A percentile compares a stretch with the other conserved stretches of the same genome.
Conservation (phyloP, 1,284 basidiomycete species). For the Entoloma clypeatum region DNA sequence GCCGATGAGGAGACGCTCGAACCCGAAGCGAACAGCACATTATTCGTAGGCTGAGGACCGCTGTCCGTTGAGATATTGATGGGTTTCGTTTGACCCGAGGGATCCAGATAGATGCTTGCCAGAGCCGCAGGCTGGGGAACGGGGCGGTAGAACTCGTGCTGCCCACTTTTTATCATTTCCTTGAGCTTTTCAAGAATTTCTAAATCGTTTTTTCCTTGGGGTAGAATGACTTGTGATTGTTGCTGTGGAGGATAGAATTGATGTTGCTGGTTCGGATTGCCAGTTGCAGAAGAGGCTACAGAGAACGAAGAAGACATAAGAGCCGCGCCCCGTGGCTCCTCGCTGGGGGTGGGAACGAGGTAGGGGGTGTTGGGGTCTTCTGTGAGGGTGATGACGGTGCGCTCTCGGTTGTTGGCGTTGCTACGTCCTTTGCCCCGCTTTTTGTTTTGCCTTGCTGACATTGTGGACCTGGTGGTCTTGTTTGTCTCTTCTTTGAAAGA, state of each 20-base stretch:
- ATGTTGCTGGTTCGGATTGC: conserved; percentile 22
- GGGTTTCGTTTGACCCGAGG: conserved; percentile 17
- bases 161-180: conserved; percentile 60
- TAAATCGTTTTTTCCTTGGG: conserved; percentile 55
- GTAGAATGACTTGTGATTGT: conserved; percentile 24
- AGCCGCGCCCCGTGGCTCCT: conserved; percentile 36
- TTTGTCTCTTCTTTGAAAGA: conserved; percentile 17
- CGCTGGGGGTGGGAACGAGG: conserved; percentile 42
- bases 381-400: conserved; percentile 61
- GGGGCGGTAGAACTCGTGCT: conserved; percentile 66
- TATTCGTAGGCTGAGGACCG: conserved; percentile 22
- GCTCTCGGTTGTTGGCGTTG: conserved; percentile 51
- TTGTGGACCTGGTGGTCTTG: conserved; percentile 27
- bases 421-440: conserved; percentile 51
- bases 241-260: conserved; percentile 15
- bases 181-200: conserved; percentile 71
- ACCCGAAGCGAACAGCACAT: conserved; percentile 28
- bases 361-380: conserved; percentile 49
- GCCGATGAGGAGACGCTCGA: conserved; percentile 12
- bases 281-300: conserved; percentile 20
- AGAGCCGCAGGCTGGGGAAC: conserved; percentile 61
- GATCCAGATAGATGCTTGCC: conserved; percentile 54
- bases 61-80: conserved; percentile 8
- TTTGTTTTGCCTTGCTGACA: conserved; percentile 60
- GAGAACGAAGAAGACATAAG: conserved; percentile 28